Conservation (phyloP, 2,329 filamentous ascomycete genomes). For the Chrysosphaeria jannelii region DNA sequence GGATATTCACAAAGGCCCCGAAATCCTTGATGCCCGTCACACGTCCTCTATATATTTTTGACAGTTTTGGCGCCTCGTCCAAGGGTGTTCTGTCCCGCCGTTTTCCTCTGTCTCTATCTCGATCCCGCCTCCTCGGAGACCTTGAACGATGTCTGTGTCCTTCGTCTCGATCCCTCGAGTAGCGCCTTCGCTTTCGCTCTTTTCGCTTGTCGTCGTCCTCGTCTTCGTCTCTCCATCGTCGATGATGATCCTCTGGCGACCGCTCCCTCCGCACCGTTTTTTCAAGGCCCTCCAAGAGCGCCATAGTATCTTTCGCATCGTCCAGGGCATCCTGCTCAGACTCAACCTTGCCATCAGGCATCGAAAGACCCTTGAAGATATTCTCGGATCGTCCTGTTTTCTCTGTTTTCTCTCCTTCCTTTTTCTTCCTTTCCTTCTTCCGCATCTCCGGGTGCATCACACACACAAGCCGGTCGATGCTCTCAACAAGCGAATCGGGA, state of each 20-base stretch:
- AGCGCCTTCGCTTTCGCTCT: too few relatives aligned
- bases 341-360: constrained; percentile 33
- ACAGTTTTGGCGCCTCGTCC: constrained; percentile 51
- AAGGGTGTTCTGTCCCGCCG: constrained; percentile 29
- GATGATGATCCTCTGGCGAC: constrained; percentile 5
- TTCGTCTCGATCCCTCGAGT: too few relatives aligned
- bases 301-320: constrained; percentile 80
- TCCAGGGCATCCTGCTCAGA: constrained; percentile 37
- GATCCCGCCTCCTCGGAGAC: constrained; percentile 8
- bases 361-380: constrained; percentile 68
- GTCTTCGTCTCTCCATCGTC: too few relatives aligned
- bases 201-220: too few relatives aligned
- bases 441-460: constrained; percentile 85
- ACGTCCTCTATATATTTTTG: constrained; percentile 71
- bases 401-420: constrained; percentile 8
- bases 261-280: constrained; percentile 15
- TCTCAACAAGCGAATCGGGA: constrained; percentile 74
- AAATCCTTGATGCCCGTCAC: constrained; percentile 90
- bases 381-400: constrained; percentile 16
- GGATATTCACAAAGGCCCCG: constrained; percentile 80
- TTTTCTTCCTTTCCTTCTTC: constrained; percentile 10
- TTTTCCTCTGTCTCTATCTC: constrained; percentile 10
- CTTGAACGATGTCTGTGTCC: neutral
- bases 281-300: constrained; percentile 63
- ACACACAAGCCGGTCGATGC: constrained; percentile 61